These are phyloP conservation scores for Podaxis mareebaensis DNA, from an alignment of 768 basidiomycete genomes.

Conservation along the genomic window DNA sequence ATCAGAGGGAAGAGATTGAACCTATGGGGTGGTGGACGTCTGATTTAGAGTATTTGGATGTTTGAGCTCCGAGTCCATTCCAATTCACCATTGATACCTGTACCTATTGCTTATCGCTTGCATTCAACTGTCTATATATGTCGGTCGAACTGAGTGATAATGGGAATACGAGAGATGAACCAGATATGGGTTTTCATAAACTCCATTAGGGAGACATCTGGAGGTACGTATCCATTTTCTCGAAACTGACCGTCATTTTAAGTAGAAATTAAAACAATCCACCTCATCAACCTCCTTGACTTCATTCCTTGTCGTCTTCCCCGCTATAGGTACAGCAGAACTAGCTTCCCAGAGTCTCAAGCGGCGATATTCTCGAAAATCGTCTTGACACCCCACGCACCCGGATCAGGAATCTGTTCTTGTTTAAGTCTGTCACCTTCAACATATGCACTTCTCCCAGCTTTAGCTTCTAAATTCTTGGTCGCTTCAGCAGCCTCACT, in stretches of 20 bases:
- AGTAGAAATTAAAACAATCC: not conserved
- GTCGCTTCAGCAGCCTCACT: constrained; percentile 72
- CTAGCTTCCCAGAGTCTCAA: constrained; percentile 1
- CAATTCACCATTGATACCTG: not conserved
- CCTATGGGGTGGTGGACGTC: not conserved
- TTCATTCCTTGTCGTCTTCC: not conserved
- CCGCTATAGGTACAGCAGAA: not conserved
- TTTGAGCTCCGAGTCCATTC: not conserved
- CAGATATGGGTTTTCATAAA: not conserved
- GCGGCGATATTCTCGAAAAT: constrained; percentile 57
- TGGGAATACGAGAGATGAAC: not conserved
- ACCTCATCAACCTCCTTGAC: not conserved
- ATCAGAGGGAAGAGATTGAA: not conserved
- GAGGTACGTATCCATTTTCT: not conserved
- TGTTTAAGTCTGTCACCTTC: constrained; percentile 63
- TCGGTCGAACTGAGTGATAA: not conserved
- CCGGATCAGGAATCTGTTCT: constrained; percentile 77
- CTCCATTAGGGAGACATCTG: not conserved
- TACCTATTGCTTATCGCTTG: not conserved
- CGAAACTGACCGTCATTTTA: not conserved
- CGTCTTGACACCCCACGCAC: constrained; percentile 87
- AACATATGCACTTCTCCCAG: constrained; percentile 87
- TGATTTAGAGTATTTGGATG: not conserved
- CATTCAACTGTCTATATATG: not conserved
- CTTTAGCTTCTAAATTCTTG: constrained; percentile 76